Evolutionary conservation across 73 alveolate species (phyloP), one percentile per base, ranked within the genome.

Genomic region (Diophrys sp.): DNA sequence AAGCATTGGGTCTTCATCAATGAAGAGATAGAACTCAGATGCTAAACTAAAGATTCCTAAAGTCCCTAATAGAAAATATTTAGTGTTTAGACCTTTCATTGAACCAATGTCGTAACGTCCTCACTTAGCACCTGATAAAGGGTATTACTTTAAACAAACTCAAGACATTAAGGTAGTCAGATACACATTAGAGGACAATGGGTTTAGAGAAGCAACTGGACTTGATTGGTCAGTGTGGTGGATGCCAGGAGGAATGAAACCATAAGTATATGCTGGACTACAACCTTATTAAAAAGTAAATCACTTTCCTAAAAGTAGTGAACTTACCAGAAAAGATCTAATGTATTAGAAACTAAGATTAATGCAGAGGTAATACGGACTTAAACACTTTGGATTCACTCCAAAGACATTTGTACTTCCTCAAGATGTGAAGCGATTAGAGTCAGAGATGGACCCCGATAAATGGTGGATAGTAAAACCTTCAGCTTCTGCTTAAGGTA

Each of bases 381-480:
- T 67, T 23, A 77, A 79, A 62, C 93, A 89, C 74, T 94, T 77
- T 82, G 90, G 90, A 74, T 93, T 86, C 75, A 78, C 84, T 29
- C 97, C 99, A 1, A 86, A 77, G 55, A 93, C 99, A 2, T 95
- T 70, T 79, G 70, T 95, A 33, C 71, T 95, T 28, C 95, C 97
- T 11, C 68, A 89, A 68, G 99, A 95, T 66, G 82, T 75, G 31
- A 92, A 85, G 23, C 80, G 82, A 75, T 89, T 93, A 54, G 91
- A 78, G 67, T 85, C 87, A 0, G 90, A 92, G 77, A 87, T 78
- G 79, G 83, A 89, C 67, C 69, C 84, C 2, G 84, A 89, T 29
- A 76, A 73, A 33, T 34, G 96, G 67, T 95, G 99, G 98, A 88
- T 95, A 31, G 82, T 89, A 14, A 95, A 95, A 70, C 99, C 99